Evolutionary conservation across 441 rosid genomes (phyloP), one percentile per base, ranked within the genome.

Genomic region (Aleurites moluccanus): DNA sequence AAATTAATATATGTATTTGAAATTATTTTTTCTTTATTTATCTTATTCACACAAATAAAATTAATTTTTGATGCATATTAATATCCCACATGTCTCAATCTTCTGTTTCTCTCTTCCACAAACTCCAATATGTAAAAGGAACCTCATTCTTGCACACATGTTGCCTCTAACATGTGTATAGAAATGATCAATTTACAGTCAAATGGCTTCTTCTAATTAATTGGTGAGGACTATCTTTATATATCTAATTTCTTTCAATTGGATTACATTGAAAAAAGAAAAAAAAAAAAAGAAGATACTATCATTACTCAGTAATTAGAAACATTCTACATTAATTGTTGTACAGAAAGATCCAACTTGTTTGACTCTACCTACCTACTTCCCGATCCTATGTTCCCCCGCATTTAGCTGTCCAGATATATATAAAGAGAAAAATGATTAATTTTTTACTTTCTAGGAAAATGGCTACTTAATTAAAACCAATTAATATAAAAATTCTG

Each of bases 101-200:
- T 4, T 64, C 52, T 42, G 8, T 65, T 65, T n/a, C 7, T 35
- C 2, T 42, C 25, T 42, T 15, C 35, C 23, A 23, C 73, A 57
- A 40, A 23, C 42, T 57, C 49, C 38, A 56, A 13, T 56, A 25
- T 10, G 16, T 20, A 6, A 15, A 47, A 72, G 11, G 55, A 71
- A 71, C 13, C 44, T 61, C n/a, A 72, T 72, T 60, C 57, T 60
- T 47, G 67, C 75, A 61, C 60, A 61, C 75, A 61, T 61, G 61
- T 72, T 72, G 75, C 67, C n/a, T 62, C 65, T 30, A 30, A 61
- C 25, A 45, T 28, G 45, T 42, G 38, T 23, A 25, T 15, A 42
- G 25, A 27, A 65, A 65, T 65, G 18, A 42, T 65, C 55, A 50
- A 50, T 53, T 18, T 53, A 53, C 21, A 38, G 47, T 35, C 15